Conservation (phyloP, 805 yeast species). For the Hanseniaspora pseudoguilliermondii region DNA sequence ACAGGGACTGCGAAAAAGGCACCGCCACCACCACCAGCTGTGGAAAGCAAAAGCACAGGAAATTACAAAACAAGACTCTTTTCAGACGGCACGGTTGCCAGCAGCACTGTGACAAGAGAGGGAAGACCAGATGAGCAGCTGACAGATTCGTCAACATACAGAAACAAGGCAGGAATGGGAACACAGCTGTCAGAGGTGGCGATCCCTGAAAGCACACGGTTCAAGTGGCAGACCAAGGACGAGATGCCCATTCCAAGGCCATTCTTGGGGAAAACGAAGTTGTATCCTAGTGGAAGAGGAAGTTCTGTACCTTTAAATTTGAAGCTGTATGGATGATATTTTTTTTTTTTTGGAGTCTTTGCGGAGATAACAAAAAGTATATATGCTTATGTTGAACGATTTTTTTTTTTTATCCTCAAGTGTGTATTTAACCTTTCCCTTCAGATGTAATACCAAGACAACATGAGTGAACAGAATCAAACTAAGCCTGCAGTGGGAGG, state of each 20-base stretch:
- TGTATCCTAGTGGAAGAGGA: constrained; percentile 93
- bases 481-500: neutral
- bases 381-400: too few relatives aligned
- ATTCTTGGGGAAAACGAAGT: constrained; percentile 55
- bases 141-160: constrained; percentile 16
- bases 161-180: constrained; percentile 21
- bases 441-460: neutral
- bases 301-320: constrained; percentile 77
- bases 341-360: neutral
- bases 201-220: constrained; percentile 54
- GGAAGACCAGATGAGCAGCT: constrained; percentile 18
- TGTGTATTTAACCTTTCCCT: too few relatives aligned
- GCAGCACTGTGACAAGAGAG: constrained; percentile 21
- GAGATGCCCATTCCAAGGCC: constrained; percentile 82
- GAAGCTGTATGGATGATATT: constrained; percentile 20
- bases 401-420: too few relatives aligned
- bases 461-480: neutral
- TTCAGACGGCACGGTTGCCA: constrained; percentile 24
- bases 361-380: neutral
- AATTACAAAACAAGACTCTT: constrained; percentile 23
- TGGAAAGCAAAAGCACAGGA: constrained; percentile 19
- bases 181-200: constrained; percentile 28
- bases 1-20: constrained; percentile 10
- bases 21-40: constrained; percentile 25
- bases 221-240: constrained; percentile 50